These are phyloP conservation scores for Fusarium mundagurra DNA, from an alignment of 2,329 filamentous ascomycete genomes.

Conservation along the genomic window DNA sequence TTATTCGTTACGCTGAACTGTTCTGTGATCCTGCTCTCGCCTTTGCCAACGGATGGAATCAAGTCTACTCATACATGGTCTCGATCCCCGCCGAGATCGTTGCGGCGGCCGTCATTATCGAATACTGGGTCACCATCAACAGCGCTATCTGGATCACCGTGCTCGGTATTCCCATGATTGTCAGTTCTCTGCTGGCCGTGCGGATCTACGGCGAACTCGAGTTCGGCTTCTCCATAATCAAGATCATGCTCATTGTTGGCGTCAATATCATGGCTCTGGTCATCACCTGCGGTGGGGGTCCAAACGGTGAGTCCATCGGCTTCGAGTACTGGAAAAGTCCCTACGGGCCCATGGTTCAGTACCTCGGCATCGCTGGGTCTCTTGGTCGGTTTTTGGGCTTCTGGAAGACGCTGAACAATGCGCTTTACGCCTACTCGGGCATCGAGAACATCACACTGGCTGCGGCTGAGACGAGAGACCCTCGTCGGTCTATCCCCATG, in stretches of 20 bases:
- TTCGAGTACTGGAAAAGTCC: background rate
- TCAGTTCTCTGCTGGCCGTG: background rate
- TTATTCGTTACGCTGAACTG: background rate
- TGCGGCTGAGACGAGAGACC: background rate
- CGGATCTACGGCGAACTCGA: conserved; percentile 1
- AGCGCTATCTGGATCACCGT: conserved; percentile 4
- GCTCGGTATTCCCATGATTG: background rate
- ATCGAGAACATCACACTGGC: conserved; percentile 1
- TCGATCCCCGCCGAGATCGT: conserved; percentile 5
- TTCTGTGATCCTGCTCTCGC: background rate
- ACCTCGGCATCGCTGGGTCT: background rate
- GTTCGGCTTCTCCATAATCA: conserved; percentile 1
- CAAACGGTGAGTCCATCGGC: background rate
- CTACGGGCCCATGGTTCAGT: conserved; percentile 5
- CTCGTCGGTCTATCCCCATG: background rate
- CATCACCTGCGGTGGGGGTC: conserved; percentile 2
- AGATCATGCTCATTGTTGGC: conserved; percentile 5
- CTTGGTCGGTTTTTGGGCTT: background rate
- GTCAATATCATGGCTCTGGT: conserved; percentile 1
- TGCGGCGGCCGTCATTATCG: conserved; percentile 4
- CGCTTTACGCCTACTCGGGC: background rate
- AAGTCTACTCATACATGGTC: background rate
- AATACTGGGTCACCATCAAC: conserved; percentile 1
- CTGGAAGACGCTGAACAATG: background rate
- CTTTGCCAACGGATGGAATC: conserved; percentile 3